phyloP scores from a whole-genome alignment of 805 yeast genomes.

The Barnettozyma pratensis region DNA sequence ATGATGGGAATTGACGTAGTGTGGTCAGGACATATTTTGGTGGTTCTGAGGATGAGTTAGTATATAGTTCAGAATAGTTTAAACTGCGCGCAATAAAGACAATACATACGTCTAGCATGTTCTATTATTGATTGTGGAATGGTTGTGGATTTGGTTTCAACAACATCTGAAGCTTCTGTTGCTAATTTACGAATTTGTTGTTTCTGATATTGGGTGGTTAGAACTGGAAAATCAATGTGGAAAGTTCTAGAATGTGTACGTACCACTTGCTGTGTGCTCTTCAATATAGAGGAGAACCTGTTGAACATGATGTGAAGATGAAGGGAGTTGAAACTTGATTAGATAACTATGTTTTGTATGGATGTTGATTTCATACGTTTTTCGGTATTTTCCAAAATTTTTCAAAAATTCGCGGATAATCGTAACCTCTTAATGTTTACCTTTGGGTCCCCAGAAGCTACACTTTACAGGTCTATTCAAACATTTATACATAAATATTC shows the following conservation, averaged over 20 bases:
- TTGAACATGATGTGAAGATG: slow-evolving; percentile 1
- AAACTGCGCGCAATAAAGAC: too few species aligned
- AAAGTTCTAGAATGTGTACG: not conserved
- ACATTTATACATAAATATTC: not conserved
- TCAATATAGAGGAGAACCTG: slow-evolving; percentile 5
- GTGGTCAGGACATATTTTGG: slow-evolving; percentile 74
- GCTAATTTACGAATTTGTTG: slow-evolving; percentile 19
- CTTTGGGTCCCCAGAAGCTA: too few species aligned
- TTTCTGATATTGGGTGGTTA: slow-evolving; percentile 10
- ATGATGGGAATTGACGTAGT: slow-evolving; percentile 78
- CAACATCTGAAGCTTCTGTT: slow-evolving; percentile 15
- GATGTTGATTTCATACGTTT: not conserved
- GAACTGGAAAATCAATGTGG: not conserved
- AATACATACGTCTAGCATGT: slow-evolving; percentile 18
- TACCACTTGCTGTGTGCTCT: slow-evolving; percentile 3
- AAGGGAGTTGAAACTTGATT: not conserved
- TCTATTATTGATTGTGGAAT: slow-evolving; percentile 8
- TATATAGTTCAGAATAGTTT: not conserved
- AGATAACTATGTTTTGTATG: not conserved
- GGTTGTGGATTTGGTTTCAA: not conserved
- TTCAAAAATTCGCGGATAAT: not conserved
- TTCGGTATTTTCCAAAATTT: not conserved
- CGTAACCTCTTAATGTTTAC: too few species aligned
- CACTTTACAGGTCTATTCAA: not conserved
- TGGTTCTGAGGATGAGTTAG: slow-evolving; percentile 33